Evolutionary conservation across 345 rosid genomes (phyloP).

Genomic region (Eucalyptus paniculata): DNA sequence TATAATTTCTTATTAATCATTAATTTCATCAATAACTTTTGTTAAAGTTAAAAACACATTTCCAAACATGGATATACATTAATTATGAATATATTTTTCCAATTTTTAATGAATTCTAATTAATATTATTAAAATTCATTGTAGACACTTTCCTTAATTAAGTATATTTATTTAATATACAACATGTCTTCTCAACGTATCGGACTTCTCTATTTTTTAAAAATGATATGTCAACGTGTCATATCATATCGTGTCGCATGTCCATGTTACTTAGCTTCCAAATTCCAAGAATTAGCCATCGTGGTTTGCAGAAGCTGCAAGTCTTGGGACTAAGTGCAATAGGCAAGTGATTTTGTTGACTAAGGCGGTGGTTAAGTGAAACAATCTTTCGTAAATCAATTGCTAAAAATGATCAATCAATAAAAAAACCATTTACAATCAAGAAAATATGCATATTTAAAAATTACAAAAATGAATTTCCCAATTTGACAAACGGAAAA

Average conservation of each 20-base stretch:
- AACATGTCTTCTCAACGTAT: no score
- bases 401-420: neutral
- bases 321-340: neutral
- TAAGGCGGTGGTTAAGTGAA: neutral
- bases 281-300: neutral
- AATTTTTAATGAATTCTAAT: no score
- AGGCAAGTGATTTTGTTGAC: neutral
- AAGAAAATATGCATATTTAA: neutral
- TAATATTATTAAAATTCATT: no score
- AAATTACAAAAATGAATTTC: neutral
- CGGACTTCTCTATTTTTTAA: no score
- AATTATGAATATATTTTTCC: no score
- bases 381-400: neutral
- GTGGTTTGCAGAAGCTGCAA: neutral
- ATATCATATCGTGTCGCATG: rapidly evolving
- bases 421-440: neutral
- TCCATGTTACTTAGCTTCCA: no score
- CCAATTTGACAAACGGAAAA: neutral
- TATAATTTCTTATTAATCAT: no score
- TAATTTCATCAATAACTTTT: no score
- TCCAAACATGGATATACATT: rapidly evolving
- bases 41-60: rapidly evolving
- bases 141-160: no score
- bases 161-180: no score
- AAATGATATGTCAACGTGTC: rapidly evolving